Percentiles rank a stretch among this genome's conserved stretches.
Evolutionary conservation across 306 rosid species (phyloP).

Genomic region (Mimosa bimucronata): DNA sequence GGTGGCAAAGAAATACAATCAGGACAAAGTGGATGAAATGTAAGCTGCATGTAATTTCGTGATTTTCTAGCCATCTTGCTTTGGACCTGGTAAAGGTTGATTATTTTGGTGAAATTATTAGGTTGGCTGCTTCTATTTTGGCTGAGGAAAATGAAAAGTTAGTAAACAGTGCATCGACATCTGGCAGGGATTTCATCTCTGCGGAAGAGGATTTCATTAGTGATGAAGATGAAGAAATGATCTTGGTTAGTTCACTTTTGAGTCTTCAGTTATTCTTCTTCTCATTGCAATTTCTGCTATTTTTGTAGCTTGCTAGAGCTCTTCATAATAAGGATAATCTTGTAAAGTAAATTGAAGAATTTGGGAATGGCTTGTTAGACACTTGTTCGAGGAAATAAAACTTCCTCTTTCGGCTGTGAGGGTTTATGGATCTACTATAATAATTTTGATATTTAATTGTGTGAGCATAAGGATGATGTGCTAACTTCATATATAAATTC

Average conservation of each 20-base stretch:
- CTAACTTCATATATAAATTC: slow-evolving; percentile 5
- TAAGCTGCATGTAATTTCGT: slow-evolving; percentile 36
- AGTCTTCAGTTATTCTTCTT: slow-evolving; percentile 20
- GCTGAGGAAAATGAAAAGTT: slow-evolving; percentile 44
- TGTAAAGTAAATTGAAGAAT: background rate
- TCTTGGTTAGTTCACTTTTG: slow-evolving; percentile 47
- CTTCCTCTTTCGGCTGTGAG: background rate
- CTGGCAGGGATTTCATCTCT: slow-evolving; percentile 37
- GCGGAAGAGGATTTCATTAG: slow-evolving; percentile 44
- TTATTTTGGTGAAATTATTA: slow-evolving; percentile 38
- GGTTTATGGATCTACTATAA: background rate
- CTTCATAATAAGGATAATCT: background rate
- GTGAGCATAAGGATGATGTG: slow-evolving; percentile 3
- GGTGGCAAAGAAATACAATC: slow-evolving; percentile 32
- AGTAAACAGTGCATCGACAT: slow-evolving; percentile 41
- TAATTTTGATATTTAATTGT: slow-evolving; percentile 17
- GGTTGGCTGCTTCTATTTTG: slow-evolving; percentile 55
- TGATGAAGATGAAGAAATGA: slow-evolving; percentile 59
- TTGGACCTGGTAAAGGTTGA: slow-evolving; percentile 18
- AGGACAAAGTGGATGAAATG: slow-evolving; percentile 51
- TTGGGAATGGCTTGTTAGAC: slow-evolving; percentile 3
- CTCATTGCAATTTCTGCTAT: slow-evolving; percentile 18
- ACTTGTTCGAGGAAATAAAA: background rate
- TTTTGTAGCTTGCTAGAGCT: background rate
- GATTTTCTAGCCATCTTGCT: slow-evolving; percentile 13